Base-by-base conservation (phyloP, 495 filamentous ascomycete species). In the Penicillium soppii region DNA sequence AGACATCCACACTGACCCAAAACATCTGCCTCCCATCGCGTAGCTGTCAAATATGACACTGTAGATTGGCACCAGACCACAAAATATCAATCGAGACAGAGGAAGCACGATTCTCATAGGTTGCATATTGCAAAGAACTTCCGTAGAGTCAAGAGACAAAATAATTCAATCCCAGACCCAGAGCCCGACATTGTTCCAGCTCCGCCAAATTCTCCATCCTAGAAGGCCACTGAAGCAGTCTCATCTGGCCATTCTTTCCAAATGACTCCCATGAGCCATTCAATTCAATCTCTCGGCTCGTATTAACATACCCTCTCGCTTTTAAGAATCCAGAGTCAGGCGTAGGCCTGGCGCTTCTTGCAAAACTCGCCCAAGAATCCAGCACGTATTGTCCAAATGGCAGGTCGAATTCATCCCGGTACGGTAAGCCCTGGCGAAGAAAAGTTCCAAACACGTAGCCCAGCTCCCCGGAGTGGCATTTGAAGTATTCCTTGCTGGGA, bases 341-440 rank as follows among this genome's bases (percentile, higher is more conserved):
- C 3, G 52, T 65, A n/a, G 62, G 62, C 5, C 48, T 49, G 5
- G 40, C 54, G 1, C 40, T 46, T 3, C 59, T 44, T 12, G 62
- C 56, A 46, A 65, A 65, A 40, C 59, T 59, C 16, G 56, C 50
- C 62, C 62, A 65, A 8, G 59, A 59, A 53, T 65, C 62, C 7
- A 65, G 30, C 32, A 65, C 53, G 41, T 54, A 65, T 29, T 65
- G 62, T 21, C 43, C 48, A 40, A 65, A 65, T 1, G 59, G 59
- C 38, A 63, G 32, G 52, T 65, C 62, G 17, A 20, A 50, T 13
- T 57, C 44, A 55, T 63, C 62, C n/a, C 62, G 50, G 15, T 63
- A 37, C 8, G 59, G 40, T 19, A 57, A 42, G 2, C 53, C 55
- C 43, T 55, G 35, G 5, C 62, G 47, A 2, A 53, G 29, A 8